These are phyloP conservation scores for Daldinia bambusicola DNA, from an alignment of 495 filamentous ascomycete genomes.

Conservation along the genomic window DNA sequence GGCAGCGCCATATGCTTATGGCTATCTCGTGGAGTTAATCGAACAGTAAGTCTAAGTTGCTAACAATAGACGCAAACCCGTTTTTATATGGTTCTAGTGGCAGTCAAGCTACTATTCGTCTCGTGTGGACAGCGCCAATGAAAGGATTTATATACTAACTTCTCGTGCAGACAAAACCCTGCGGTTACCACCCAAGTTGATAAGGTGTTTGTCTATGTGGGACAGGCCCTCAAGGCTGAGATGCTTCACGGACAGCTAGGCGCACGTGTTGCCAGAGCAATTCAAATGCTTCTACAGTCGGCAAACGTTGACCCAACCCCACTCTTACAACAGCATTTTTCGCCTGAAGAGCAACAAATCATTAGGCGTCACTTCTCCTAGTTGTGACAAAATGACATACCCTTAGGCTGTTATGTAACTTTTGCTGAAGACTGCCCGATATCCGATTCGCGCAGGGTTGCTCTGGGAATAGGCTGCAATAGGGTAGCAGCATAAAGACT, in stretches of 20 bases:
- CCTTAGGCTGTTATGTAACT: constrained; percentile 1
- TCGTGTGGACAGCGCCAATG: no score
- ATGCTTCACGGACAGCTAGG: constrained; percentile 86
- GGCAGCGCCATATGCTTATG: constrained; percentile 95
- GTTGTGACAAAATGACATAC: constrained; percentile 3
- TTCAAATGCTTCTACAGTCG: constrained; percentile 74
- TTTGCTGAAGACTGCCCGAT: neutral
- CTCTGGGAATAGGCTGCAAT: constrained; percentile 14
- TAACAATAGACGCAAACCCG: neutral
- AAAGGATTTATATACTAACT: constrained; percentile 20
- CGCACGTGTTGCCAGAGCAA: constrained; percentile 73
- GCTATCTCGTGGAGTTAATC: constrained; percentile 89
- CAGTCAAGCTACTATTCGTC: no score
- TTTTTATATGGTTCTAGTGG: neutral
- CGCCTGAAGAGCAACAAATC: constrained; percentile 77
- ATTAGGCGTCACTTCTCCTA: constrained; percentile 77
- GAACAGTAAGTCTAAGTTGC: constrained; percentile 78
- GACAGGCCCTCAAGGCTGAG: constrained; percentile 87
- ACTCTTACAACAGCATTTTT: constrained; percentile 71
- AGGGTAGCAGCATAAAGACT: constrained; percentile 17
- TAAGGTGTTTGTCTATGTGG: constrained; percentile 83
- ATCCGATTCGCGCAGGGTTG: neutral
- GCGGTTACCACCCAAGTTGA: constrained; percentile 77
- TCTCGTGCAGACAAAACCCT: constrained; percentile 77
- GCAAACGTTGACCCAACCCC: constrained; percentile 76